Percentiles rank a stretch among this genome's conserved stretches.
Conservation (phyloP, 1,139 yeast species). For the Zhuliangozyma blackwelliae region DNA sequence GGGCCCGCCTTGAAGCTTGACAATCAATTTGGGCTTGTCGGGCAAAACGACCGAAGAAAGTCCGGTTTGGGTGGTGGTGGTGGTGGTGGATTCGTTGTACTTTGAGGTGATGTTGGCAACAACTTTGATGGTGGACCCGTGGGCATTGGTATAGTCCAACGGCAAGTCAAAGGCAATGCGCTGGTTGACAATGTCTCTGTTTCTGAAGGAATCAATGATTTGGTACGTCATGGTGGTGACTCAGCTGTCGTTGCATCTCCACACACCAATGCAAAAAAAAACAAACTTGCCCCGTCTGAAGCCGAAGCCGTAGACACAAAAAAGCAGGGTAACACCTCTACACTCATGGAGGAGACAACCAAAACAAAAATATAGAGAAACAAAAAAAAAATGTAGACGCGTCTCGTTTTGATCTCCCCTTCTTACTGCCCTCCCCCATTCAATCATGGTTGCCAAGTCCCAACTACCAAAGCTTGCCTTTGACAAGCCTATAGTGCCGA, state of each 20-base stretch:
- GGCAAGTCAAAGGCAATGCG: conserved; percentile 26
- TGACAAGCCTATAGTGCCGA: conserved; percentile 48
- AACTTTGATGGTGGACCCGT: conserved; percentile 20
- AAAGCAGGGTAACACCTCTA: too few relatives aligned
- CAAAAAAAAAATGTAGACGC: too few relatives aligned
- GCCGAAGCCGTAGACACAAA: too few relatives aligned
- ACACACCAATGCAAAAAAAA: too few relatives aligned
- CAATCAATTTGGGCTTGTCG: conserved; percentile 26
- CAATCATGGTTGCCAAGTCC: too few relatives aligned
- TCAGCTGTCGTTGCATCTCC: too few relatives aligned
- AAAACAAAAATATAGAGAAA: too few relatives aligned
- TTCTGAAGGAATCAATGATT: conserved; percentile 25
- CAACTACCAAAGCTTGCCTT: conserved; percentile 19
- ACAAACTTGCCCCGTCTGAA: too few relatives aligned
- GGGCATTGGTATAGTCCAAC: conserved; percentile 17
- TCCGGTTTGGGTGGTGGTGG: neutral
- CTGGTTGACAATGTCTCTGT: conserved; percentile 25
- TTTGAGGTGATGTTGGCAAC: conserved; percentile 35
- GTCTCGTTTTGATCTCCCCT: too few relatives aligned
- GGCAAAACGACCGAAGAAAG: conserved; percentile 17
- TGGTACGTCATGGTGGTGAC: conserved; percentile 5
- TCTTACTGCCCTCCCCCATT: too few relatives aligned
- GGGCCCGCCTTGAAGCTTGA: conserved; percentile 58
- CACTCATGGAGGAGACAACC: too few relatives aligned
- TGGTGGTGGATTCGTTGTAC: conserved; percentile 18